phyloP scores from a whole-genome alignment of 768 basidiomycete genomes.

The Agaricus subrufescens region DNA sequence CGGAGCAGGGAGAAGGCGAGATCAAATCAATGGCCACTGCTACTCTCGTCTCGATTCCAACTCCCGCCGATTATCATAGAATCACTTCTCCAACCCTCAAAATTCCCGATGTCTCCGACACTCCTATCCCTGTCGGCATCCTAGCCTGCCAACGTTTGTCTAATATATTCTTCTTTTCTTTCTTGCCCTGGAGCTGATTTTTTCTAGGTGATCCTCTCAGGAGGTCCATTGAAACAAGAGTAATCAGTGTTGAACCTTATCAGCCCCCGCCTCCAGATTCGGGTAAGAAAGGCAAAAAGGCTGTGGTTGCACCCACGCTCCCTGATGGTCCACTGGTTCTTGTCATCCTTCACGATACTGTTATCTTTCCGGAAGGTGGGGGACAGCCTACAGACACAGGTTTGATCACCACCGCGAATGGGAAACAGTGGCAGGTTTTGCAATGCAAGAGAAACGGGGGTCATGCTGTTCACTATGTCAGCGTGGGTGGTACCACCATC shows the following conservation, averaged over 20 bases:
- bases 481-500: conserved; percentile 31
- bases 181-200: background rate
- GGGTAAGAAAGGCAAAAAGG: conserved; percentile 51
- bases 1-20: background rate
- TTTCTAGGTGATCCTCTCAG: conserved; percentile 65
- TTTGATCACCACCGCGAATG: conserved; percentile 39
- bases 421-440: conserved; percentile 51
- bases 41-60: conserved; percentile 31
- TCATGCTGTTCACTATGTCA: conserved; percentile 71
- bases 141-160: conserved; percentile 71
- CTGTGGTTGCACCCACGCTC: conserved; percentile 42
- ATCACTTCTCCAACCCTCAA: conserved; percentile 54
- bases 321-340: conserved; percentile 50
- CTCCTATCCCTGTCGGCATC: conserved; percentile 67
- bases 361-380: conserved; percentile 79
- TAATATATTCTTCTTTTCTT: background rate
- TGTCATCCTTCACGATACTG: conserved; percentile 68
- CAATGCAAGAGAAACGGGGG: conserved; percentile 68
- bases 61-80: conserved; percentile 59
- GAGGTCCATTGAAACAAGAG: conserved; percentile 48
- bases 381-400: conserved; percentile 81
- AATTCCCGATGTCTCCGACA: conserved; percentile 45
- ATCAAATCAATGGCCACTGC: conserved; percentile 33
- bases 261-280: conserved; percentile 33
- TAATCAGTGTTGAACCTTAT: conserved; percentile 46